Conservation (phyloP, 202 grass and related monocot genomes). For the Panicum hallii region DNA sequence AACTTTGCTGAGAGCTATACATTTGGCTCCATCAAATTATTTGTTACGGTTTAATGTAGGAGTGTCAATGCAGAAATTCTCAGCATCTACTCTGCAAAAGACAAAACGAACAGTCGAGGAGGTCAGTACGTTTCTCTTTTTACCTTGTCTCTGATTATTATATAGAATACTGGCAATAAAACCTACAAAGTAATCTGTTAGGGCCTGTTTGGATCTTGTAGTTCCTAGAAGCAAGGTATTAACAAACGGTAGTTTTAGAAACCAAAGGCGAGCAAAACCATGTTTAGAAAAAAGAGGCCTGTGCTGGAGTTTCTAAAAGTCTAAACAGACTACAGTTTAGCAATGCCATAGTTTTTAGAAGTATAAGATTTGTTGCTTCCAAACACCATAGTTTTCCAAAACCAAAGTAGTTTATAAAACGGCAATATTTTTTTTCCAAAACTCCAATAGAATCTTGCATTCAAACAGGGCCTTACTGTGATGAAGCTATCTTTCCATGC, state of each 20-base stretch:
- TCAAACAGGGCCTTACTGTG: not conserved
- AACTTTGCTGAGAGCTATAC: constrained; percentile 91
- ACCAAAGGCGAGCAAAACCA: not conserved
- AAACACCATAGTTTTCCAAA: not conserved
- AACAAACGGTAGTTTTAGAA: constrained; percentile 1
- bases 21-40: constrained; percentile 97
- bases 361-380: constrained; percentile 1
- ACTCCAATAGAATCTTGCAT: not conserved
- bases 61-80: constrained; percentile 99
- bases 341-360: not conserved
- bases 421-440: not conserved
- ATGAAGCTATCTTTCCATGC: constrained; percentile 1
- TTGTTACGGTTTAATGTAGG: constrained; percentile 88
- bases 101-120: constrained; percentile 91
- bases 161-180: constrained; percentile 12
- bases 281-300: not conserved
- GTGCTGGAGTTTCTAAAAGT: constrained; percentile 4
- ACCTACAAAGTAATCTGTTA: not conserved
- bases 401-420: not conserved
- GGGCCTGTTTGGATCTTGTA: not conserved
- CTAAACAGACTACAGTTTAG: not conserved
- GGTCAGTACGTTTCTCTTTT: constrained; percentile 45
- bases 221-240: not conserved
- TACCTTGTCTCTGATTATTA: constrained; percentile 31
- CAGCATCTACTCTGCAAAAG: constrained; percentile 93